phyloP scores from a whole-genome alignment of 1,139 yeast species.

The Scheffersomyces quercinus region DNA sequence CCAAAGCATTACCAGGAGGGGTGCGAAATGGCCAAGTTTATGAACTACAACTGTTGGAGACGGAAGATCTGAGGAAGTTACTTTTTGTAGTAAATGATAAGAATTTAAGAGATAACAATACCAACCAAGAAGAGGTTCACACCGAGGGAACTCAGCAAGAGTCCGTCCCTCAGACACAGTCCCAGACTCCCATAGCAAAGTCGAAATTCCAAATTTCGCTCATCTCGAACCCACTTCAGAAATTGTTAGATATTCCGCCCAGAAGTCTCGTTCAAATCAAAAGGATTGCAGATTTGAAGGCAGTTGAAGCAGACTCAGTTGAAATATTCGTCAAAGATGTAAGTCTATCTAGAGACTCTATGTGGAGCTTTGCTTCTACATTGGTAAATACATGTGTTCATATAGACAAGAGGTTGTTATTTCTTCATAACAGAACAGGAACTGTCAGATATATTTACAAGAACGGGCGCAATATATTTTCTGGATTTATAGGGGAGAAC shows the following conservation, averaged over 20 bases:
- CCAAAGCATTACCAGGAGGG: slow-evolving; percentile 56
- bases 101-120: slow-evolving; percentile 12
- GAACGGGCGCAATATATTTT: slow-evolving; percentile 65
- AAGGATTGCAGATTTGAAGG: slow-evolving; percentile 32
- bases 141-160: slow-evolving; percentile 1
- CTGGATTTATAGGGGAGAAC: slow-evolving; percentile 65
- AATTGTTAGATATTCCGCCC: slow-evolving; percentile 63
- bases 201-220: slow-evolving; percentile 51
- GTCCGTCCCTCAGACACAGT: background rate
- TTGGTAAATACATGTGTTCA: slow-evolving; percentile 67
- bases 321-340: slow-evolving; percentile 83
- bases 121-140: background rate
- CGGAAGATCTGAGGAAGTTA: slow-evolving; percentile 35
- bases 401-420: slow-evolving; percentile 63
- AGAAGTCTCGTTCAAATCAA: slow-evolving; percentile 61
- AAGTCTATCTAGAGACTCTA: slow-evolving; percentile 83
- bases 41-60: slow-evolving; percentile 41
- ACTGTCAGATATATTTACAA: slow-evolving; percentile 67
- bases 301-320: slow-evolving; percentile 73
- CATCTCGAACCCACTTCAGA: slow-evolving; percentile 61
- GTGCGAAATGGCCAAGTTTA: slow-evolving; percentile 70
- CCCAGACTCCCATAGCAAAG: slow-evolving; percentile 9
- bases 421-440: slow-evolving; percentile 60
- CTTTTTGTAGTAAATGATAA: slow-evolving; percentile 23
- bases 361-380: slow-evolving; percentile 80